phyloP scores from a whole-genome alignment of 768 basidiomycete genomes.

The Rhizopogon rudus region DNA sequence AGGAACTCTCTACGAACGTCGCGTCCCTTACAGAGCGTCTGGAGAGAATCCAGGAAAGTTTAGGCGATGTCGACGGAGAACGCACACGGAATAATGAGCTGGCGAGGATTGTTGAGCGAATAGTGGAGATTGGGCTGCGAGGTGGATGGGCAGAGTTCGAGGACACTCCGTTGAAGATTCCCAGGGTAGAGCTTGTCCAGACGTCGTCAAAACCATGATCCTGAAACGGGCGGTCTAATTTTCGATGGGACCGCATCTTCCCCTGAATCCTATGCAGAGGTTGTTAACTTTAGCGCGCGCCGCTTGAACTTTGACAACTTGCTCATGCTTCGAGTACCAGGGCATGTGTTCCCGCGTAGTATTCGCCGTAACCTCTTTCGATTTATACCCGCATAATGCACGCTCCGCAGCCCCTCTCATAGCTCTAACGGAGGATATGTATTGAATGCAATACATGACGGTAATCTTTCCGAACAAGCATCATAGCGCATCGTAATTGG shows the following conservation, averaged over 20 bases:
- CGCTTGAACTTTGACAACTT: not conserved
- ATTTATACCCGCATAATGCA: not conserved
- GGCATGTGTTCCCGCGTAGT: no score
- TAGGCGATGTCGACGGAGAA: slow-evolving; percentile 27
- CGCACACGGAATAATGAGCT: slow-evolving; percentile 55
- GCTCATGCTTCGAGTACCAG: not conserved
- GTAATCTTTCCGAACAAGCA: not conserved
- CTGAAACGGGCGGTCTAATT: not conserved
- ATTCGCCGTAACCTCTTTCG: not conserved
- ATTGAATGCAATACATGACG: not conserved
- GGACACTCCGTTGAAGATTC: slow-evolving; percentile 48
- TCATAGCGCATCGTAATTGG: not conserved
- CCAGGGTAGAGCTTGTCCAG: slow-evolving; percentile 34
- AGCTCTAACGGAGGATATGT: not conserved
- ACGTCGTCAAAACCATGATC: not conserved
- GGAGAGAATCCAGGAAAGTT: slow-evolving; percentile 38
- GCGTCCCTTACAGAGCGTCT: slow-evolving; percentile 41
- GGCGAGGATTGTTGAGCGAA: slow-evolving; percentile 55
- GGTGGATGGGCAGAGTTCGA: slow-evolving; percentile 65
- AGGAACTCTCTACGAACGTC: slow-evolving; percentile 46
- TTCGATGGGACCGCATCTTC: not conserved
- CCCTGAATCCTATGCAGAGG: not conserved
- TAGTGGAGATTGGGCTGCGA: slow-evolving; percentile 64
- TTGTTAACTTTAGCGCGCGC: not conserved
- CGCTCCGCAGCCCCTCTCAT: not conserved